Evolutionary conservation across 176 grass and related monocot species (phyloP), one percentile per base, ranked within the genome.

Genomic region (Cymbopogon citratus): DNA sequence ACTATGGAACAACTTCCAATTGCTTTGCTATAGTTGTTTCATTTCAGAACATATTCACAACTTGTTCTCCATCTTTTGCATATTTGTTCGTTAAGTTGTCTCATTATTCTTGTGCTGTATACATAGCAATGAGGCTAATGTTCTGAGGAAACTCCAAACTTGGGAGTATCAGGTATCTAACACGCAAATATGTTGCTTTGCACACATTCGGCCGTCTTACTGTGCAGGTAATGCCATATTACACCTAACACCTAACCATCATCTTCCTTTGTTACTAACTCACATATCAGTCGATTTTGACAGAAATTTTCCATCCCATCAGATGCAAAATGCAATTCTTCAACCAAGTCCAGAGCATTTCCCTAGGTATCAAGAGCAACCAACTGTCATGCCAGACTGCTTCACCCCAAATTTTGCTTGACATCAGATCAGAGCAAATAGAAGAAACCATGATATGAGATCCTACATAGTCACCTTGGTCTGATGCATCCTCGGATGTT

Each of bases 271-370:
- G 35, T 83, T 76, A 6, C 9, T 78, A 72, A 62, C 64, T 82
- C 23, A n/a, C 46, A 61, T 34, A 24, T 71, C 15, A 10, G 5
- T 24, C 69, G 11, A 49, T 76, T 48, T 69, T 87, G 64, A 87
- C 57, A 3, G 76, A 0, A 5, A 80, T 49, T 23, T n/a, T n/a
- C n/a, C n/a, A n/a, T n/a, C n/a, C 39, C 71, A 2, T 83, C 87
- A 99, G 96, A 99, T 95, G 96, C 92, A 99, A 99, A 88, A 81
- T 82, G 92, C 96, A 76, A 99, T 99, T 43, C 91, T 99, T 84
- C 88, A 99, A 69, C 96, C 96, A 36, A 99, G 96, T 81, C 85
- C 92, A 54, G 96, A 99, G 57, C 92, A 95, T 66, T 99, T 99
- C 80, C 92, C 91, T 0, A 99, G 93, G 80, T 95, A 90, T 63